A percentile compares a stretch with the other conserved stretches of the same genome.
phyloP scores from a whole-genome alignment of 352 stramenopile species.

The Globisporangium iwayamae region DNA sequence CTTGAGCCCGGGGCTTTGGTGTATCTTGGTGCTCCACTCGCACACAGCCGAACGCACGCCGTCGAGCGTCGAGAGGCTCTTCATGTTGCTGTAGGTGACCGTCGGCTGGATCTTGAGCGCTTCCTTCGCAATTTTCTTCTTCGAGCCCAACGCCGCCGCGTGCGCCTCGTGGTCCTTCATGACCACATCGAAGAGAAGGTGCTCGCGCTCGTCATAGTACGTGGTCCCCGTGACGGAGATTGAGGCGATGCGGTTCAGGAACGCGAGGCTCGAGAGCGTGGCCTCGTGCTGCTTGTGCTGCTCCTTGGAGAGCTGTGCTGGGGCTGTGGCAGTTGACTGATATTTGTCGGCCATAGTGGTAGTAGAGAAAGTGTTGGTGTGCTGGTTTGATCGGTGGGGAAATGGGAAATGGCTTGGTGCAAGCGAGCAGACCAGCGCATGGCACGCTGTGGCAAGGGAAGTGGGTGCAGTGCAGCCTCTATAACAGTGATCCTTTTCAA shows the following conservation, averaged over 20 bases:
- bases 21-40: conserved; percentile 3
- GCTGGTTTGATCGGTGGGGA: not conserved
- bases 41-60: not conserved
- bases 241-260: not conserved
- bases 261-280: not conserved
- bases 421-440: too few species aligned
- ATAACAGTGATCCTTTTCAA: too few species aligned
- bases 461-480: too few species aligned
- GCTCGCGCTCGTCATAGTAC: not conserved
- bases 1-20: not conserved
- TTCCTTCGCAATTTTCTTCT: not conserved
- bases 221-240: not conserved
- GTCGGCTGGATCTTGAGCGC: conserved; percentile 2
- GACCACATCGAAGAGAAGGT: not conserved
- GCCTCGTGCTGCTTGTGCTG: not conserved
- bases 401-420: not conserved
- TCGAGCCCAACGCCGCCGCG: not conserved
- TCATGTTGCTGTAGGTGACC: not conserved
- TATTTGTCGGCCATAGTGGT: not conserved
- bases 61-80: conserved; percentile 5
- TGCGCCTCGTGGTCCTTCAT: not conserved
- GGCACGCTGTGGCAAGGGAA: not conserved
- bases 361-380: not conserved
- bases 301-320: not conserved
- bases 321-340: too few species aligned